Evolutionary conservation across 805 yeast genomes (phyloP).

Genomic region (Tetrapisispora namnaoensis): DNA sequence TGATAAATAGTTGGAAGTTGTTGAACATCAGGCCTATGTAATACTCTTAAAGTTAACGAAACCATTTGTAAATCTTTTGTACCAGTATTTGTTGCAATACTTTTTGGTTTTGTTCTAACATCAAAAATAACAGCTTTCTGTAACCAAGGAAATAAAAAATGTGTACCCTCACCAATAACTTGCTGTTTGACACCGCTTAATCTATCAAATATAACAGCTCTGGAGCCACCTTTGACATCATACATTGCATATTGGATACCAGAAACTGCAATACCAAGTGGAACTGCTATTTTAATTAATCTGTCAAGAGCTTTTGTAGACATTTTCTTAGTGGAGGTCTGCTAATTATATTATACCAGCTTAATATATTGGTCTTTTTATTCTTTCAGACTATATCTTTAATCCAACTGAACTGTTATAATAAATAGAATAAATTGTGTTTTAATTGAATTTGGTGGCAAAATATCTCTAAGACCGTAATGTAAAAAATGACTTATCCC

Average conservation of each 20-base stretch:
- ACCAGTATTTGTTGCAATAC: conserved; percentile 89
- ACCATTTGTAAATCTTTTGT: conserved; percentile 96
- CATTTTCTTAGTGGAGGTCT: conserved; percentile 2
- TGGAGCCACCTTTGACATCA: conserved; percentile 91
- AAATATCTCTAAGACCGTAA: too few species aligned
- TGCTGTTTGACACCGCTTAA: conserved; percentile 74
- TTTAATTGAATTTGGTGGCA: too few species aligned
- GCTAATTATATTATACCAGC: neutral
- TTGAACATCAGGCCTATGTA: conserved; percentile 86
- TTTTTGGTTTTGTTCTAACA: conserved; percentile 91
- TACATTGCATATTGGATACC: conserved; percentile 77
- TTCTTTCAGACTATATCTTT: neutral
- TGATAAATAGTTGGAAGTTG: conserved; percentile 82
- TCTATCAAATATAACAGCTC: conserved; percentile 94
- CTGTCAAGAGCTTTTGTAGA: conserved; percentile 20
- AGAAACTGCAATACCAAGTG: conserved; percentile 58
- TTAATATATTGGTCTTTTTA: too few species aligned
- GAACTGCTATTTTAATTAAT: conserved; percentile 45
- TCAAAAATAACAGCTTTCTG: conserved; percentile 86
- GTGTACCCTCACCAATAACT: conserved; percentile 97
- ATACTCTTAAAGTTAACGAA: conserved; percentile 80
- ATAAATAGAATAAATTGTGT: too few species aligned
- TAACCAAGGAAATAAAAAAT: conserved; percentile 90
- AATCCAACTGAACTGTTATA: neutral
- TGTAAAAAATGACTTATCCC: too few species aligned